Evolutionary conservation across 495 filamentous ascomycete genomes (phyloP).

Genomic region (Amniculicola lignicola): DNA sequence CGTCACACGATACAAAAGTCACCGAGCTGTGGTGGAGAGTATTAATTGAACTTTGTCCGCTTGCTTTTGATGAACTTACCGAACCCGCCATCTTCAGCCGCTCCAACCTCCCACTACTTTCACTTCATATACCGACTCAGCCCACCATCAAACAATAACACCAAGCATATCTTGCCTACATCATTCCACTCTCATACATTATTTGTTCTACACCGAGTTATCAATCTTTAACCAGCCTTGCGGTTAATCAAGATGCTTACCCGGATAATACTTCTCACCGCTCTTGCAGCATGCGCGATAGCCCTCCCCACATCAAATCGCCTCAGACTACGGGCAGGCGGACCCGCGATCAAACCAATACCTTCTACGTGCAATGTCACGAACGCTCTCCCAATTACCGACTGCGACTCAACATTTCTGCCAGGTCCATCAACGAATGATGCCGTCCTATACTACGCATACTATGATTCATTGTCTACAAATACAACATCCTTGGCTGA

Average conservation of each 20-base stretch:
- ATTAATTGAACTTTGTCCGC: too few species aligned
- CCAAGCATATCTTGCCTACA: too few species aligned
- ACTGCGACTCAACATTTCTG: conserved; percentile 19
- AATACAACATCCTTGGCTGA: conserved; percentile 11
- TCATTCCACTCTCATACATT: too few species aligned
- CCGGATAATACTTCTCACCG: conserved; percentile 19
- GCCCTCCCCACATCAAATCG: conserved; percentile 18
- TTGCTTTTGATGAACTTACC: too few species aligned
- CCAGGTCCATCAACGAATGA: conserved; percentile 15
- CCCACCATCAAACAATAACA: too few species aligned
- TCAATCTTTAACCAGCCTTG: too few species aligned
- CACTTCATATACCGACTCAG: too few species aligned
- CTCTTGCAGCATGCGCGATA: conserved; percentile 23
- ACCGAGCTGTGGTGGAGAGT: too few species aligned
- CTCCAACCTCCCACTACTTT: too few species aligned
- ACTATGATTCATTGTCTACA: conserved; percentile 24
- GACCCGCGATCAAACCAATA: conserved; percentile 29
- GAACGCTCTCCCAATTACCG: conserved; percentile 19
- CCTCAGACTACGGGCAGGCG: conserved; percentile 32
- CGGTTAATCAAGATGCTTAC: conserved; percentile 13
- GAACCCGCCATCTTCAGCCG: too few species aligned
- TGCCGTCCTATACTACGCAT: conserved; percentile 27
- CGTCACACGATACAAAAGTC: too few species aligned
- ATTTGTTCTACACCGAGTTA: too few species aligned
- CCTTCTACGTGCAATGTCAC: conserved; percentile 36